Evolutionary conservation across 805 yeast species (phyloP).

Genomic region (Zygosaccharomyces bailii): DNA sequence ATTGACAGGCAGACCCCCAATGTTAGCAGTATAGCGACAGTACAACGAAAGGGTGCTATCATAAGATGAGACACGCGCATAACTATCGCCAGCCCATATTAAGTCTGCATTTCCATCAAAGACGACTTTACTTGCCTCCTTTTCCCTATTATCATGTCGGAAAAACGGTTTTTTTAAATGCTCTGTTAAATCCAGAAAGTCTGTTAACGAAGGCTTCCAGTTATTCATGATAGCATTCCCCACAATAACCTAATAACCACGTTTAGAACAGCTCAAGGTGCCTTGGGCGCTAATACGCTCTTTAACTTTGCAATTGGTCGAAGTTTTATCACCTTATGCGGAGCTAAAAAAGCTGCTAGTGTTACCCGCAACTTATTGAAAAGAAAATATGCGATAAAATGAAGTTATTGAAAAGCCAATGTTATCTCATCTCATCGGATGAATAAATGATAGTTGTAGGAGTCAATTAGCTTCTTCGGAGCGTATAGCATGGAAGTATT

Average conservation of each 20-base stretch:
- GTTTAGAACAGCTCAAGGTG: neutral
- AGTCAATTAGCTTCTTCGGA: neutral
- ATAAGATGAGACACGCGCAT: slow-evolving; percentile 46
- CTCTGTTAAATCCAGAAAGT: slow-evolving; percentile 29
- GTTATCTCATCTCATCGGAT: slow-evolving; percentile 6
- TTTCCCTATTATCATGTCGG: slow-evolving; percentile 33
- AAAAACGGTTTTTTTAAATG: slow-evolving; percentile 35
- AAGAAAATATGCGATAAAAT: neutral
- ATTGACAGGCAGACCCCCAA: slow-evolving; percentile 41
- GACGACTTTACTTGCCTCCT: slow-evolving; percentile 34
- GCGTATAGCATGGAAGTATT: slow-evolving; percentile 16
- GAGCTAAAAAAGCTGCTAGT: neutral
- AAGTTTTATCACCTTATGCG: neutral
- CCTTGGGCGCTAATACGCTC: neutral
- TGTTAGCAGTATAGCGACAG: slow-evolving; percentile 54
- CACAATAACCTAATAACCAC: neutral
- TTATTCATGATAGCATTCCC: slow-evolving; percentile 29
- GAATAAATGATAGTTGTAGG: neutral
- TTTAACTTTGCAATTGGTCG: neutral
- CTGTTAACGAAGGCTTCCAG: slow-evolving; percentile 35
- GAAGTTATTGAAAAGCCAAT: slow-evolving; percentile 2
- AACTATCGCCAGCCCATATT: slow-evolving; percentile 77
- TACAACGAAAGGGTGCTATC: slow-evolving; percentile 52
- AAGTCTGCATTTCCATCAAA: slow-evolving; percentile 76
- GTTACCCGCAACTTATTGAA: neutral